A percentile compares a stretch with the other conserved stretches of the same genome.
Evolutionary conservation across 176 grass and related monocot genomes (phyloP).

Genomic region (Chloris gayana): DNA sequence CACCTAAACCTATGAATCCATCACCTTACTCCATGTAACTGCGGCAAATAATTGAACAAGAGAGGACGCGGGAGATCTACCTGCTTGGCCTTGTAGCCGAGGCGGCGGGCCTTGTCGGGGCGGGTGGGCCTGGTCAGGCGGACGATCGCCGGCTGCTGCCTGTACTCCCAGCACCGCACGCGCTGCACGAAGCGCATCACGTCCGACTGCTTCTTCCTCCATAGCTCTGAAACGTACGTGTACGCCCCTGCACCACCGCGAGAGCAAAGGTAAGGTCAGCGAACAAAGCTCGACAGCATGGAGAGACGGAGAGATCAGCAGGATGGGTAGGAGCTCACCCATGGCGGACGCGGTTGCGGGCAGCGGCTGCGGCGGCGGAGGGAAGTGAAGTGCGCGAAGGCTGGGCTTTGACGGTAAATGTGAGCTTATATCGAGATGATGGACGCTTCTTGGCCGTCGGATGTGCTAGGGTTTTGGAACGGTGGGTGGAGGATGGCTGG

Average conservation of each 20-base stretch:
- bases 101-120: constrained; percentile 85
- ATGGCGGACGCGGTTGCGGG: constrained; percentile 33
- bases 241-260: constrained; percentile 65
- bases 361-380: neutral
- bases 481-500: neutral
- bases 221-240: constrained; percentile 85
- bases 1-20: neutral
- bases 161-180: constrained; percentile 80
- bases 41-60: neutral
- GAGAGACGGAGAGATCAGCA: neutral
- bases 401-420: neutral
- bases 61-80: constrained; percentile 27
- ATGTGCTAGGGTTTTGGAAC: constrained; percentile 53
- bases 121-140: constrained; percentile 65
- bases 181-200: constrained; percentile 80
- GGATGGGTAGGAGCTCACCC: constrained; percentile 32
- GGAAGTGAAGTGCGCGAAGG: neutral
- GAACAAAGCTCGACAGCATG: neutral
- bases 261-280: neutral
- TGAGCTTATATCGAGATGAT: constrained; percentile 1
- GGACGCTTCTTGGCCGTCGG: constrained; percentile 37
- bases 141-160: constrained; percentile 70
- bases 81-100: constrained; percentile 94
- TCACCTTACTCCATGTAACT: neutral
- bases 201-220: constrained; percentile 88